Evolutionary conservation across 176 grass and related monocot species (phyloP), one percentile per base, ranked within the genome.

Genomic region (Triticum timopheevii): DNA sequence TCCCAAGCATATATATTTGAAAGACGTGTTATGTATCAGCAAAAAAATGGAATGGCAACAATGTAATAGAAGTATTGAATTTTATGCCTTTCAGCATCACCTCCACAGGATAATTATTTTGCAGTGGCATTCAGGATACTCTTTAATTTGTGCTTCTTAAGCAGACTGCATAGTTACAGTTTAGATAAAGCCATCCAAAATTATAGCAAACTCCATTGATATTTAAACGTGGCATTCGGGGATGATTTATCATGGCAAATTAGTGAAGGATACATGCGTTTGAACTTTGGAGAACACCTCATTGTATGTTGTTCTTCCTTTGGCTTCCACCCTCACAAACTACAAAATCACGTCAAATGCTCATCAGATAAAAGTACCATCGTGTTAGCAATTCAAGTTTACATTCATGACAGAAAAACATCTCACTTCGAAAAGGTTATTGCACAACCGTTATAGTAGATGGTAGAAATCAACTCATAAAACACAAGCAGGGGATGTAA

Each of bases 261-360:
- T 39, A 73, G 22, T 66, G 17, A 56, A 40, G 56, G 72, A 79
- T 74, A 62, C 58, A 86, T 27, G 42, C 25, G 52, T 39, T 39
- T 39, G 38, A 36, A 36, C 35, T 5, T 39, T 79, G 22, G 56
- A 79, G 76, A 74, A 82, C 94, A 98, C 96, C 92, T 96, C 94
- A 73, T 90, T 94, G 86, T 94, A 95, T 22, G 93, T 96, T 61
- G 93, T 96, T 69, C 88, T 91, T 91, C 93, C 92, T 91, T 98
- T 98, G 47, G 87, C 87, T 88, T 96, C 85, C 59, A 98, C 90
- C 96, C 82, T 91, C 92, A 93, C 88, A 98, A 92, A 98, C 96
- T 98, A 88, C 56, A 77, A 89, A 71, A 19, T 38, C 30, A 90
- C 77, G 64, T 47, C 27, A 81, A 76, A 80, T 59, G 24, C 15